A percentile compares a stretch with the other conserved stretches of the same genome.
Conservation (phyloP, 192 early-diverging fungal species). For the Glomus cerebriforme region DNA sequence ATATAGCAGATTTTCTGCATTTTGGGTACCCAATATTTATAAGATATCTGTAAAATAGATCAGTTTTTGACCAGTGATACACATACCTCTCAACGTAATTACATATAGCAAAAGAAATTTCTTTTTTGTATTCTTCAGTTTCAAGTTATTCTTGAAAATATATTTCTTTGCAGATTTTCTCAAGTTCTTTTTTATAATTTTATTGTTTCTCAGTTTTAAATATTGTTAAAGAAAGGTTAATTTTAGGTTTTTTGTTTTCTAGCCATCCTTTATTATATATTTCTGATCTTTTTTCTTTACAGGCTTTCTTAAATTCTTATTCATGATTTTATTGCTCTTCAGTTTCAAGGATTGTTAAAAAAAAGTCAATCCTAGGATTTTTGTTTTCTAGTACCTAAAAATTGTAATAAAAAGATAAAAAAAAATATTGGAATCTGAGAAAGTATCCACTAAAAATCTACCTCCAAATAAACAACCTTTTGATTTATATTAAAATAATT, state of each 20-base stretch:
- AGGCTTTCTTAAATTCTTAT: too few relatives aligned
- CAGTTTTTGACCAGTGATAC: too few relatives aligned
- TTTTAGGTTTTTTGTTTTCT: too few relatives aligned
- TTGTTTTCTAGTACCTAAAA: not conserved
- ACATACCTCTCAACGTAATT: not conserved
- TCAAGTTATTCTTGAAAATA: not conserved
- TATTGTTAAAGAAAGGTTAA: too few relatives aligned
- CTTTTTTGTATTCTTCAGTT: not conserved
- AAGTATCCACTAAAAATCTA: constrained; percentile 12
- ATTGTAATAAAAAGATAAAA: not conserved
- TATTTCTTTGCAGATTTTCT: not conserved
- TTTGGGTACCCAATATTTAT: too few relatives aligned
- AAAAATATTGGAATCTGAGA: constrained; percentile 4
- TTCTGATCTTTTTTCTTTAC: too few relatives aligned
- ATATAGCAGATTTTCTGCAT: too few relatives aligned
- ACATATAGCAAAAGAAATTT: not conserved
- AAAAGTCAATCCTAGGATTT: too few relatives aligned
- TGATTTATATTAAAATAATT: constrained; percentile 6
- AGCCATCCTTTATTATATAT: too few relatives aligned
- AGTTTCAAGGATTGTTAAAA: too few relatives aligned
- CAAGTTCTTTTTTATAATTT: not conserved
- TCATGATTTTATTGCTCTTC: too few relatives aligned
- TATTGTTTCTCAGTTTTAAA: not conserved
- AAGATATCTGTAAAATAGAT: too few relatives aligned
- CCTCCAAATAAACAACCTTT: constrained; percentile 1